Evolutionary conservation across 768 basidiomycete species (phyloP).

Genomic region (Suillus americanus): DNA sequence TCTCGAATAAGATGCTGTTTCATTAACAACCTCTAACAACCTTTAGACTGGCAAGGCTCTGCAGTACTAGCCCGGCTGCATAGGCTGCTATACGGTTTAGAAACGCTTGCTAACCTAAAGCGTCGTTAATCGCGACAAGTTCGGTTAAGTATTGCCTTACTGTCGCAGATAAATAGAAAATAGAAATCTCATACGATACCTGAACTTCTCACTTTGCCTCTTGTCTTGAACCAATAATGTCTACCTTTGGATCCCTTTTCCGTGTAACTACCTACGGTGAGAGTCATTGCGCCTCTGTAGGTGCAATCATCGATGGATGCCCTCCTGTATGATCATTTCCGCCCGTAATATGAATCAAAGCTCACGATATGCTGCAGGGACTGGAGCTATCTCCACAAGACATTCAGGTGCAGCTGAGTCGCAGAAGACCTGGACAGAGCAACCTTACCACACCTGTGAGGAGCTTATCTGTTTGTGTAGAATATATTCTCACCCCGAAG

Average conservation of each 20-base stretch:
- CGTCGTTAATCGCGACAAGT: constrained; percentile 13
- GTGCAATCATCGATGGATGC: constrained; percentile 96
- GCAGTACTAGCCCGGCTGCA: background rate
- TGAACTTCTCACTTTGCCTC: constrained; percentile 10
- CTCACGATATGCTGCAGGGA: constrained; percentile 52
- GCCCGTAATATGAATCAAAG: constrained; percentile 4
- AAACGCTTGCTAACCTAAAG: constrained; percentile 2
- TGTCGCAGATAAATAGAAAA: constrained; percentile 10
- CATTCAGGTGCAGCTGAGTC: constrained; percentile 87
- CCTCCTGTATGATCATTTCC: constrained; percentile 69
- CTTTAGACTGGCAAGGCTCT: constrained; percentile 6
- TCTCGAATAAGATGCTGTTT: constrained; percentile 2
- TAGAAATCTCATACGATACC: constrained; percentile 2
- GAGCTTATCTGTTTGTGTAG: constrained; percentile 13
- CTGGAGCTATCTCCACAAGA: constrained; percentile 76
- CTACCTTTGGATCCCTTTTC: constrained; percentile 88
- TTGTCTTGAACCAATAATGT: constrained; percentile 54
- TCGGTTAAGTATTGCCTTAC: constrained; percentile 25
- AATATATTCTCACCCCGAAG: constrained; percentile 4
- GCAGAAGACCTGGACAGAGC: constrained; percentile 93
- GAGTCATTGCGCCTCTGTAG: constrained; percentile 95
- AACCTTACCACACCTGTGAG: constrained; percentile 93
- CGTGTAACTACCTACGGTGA: constrained; percentile 98
- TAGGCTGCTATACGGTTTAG: background rate
- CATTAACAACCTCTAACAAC: constrained; percentile 7